phyloP scores from a whole-genome alignment of 2,329 filamentous ascomycete genomes.

The Cercospora sp. region DNA sequence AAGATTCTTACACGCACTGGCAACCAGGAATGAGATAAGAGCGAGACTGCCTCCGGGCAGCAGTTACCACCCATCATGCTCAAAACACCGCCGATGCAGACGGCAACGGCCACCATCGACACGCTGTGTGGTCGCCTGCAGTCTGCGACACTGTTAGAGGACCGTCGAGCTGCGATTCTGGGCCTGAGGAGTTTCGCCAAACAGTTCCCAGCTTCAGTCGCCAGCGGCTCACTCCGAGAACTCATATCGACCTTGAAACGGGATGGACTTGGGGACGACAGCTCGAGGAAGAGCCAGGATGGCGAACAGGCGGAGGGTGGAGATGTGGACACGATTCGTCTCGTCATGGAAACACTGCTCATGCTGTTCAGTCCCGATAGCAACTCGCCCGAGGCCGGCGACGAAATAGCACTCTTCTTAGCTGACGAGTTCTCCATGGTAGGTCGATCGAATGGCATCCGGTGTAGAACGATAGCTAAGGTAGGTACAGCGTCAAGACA shows the following conservation, averaged over 20 bases:
- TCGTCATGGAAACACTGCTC: constrained; percentile 89
- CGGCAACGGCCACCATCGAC: constrained; percentile 89
- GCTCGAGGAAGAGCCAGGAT: constrained; percentile 27
- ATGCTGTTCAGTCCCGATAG: constrained; percentile 80
- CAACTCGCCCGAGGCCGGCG: constrained; percentile 78
- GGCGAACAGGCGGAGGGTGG: constrained; percentile 51
- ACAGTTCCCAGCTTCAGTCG: constrained; percentile 91
- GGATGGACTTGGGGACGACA: constrained; percentile 55
- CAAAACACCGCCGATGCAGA: constrained; percentile 88
- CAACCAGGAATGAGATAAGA: constrained; percentile 23
- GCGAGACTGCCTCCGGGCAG: constrained; percentile 29
- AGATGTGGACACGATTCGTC: constrained; percentile 96
- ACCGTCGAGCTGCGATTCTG: constrained; percentile 87
- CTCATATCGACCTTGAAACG: constrained; percentile 82
- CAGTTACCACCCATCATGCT: constrained; percentile 42
- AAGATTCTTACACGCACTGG: neutral
- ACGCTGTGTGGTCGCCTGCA: constrained; percentile 82
- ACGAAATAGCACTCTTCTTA: constrained; percentile 93
- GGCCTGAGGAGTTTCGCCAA: constrained; percentile 95
- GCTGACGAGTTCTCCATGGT: constrained; percentile 97
- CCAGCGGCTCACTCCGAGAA: constrained; percentile 85
- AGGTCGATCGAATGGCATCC: constrained; percentile 33
- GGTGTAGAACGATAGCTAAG: constrained; percentile 46
- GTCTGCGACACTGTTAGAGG: constrained; percentile 89
- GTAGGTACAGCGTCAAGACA: constrained; percentile 76